Conservation (phyloP, 208 protist species). For the Borovskyia barvae region DNA sequence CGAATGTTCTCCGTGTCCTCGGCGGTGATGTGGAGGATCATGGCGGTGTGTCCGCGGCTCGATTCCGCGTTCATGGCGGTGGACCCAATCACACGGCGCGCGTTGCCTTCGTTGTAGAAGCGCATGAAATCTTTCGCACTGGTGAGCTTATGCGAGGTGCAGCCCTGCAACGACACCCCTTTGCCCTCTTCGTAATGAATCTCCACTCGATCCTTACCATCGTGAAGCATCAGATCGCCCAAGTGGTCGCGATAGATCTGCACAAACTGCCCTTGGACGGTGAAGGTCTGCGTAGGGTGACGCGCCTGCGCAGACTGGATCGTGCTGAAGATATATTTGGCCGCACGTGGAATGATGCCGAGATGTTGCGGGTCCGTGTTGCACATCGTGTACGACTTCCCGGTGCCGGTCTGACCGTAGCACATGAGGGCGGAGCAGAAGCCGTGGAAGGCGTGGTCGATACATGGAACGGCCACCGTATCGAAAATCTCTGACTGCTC, state of each 20-base stretch:
- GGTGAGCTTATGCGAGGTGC: constrained; percentile 53
- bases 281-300: constrained; percentile 34
- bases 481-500: constrained; percentile 82
- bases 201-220: constrained; percentile 69
- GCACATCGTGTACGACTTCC: constrained; percentile 93
- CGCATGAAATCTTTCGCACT: constrained; percentile 77
- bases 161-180: constrained; percentile 75
- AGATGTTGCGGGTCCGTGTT: constrained; percentile 71
- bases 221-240: constrained; percentile 73
- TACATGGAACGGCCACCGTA: constrained; percentile 70
- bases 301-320: constrained; percentile 23
- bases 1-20: constrained; percentile 52
- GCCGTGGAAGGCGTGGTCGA: constrained; percentile 85
- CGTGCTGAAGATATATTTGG: constrained; percentile 68
- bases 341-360: constrained; percentile 87
- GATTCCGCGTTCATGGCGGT: constrained; percentile 91
- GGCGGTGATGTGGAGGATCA: constrained; percentile 68
- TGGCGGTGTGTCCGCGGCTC: constrained; percentile 84
- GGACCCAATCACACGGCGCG: constrained; percentile 76
- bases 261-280: constrained; percentile 75
- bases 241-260: constrained; percentile 91
- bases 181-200: constrained; percentile 67
- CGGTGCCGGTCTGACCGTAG: constrained; percentile 92
- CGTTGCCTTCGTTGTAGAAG: constrained; percentile 81
- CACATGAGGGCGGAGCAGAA: constrained; percentile 90